phyloP scores from a whole-genome alignment of 148 eudicot genomes.

The Simmondsia chinensis region DNA sequence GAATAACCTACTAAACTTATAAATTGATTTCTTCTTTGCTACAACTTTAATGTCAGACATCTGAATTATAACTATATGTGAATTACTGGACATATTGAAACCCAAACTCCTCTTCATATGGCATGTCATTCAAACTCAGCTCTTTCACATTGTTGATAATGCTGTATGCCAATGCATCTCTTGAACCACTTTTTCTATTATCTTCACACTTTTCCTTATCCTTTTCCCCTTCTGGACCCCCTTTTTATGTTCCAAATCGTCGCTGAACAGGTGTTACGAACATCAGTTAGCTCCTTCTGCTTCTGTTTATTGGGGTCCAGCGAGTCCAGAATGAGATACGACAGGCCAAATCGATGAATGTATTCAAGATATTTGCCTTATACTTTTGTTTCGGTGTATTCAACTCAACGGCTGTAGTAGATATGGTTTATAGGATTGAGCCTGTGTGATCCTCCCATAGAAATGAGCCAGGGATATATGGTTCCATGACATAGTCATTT shows the following conservation, averaged over 20 bases:
- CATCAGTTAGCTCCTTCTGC: slow-evolving; percentile 52
- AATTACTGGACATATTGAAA: slow-evolving; percentile 38
- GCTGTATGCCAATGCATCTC: slow-evolving; percentile 25
- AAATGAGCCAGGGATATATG: too few relatives aligned
- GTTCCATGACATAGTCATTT: too few relatives aligned
- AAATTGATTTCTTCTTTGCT: too few relatives aligned
- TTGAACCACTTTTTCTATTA: slow-evolving; percentile 14
- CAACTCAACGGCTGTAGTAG: too few relatives aligned
- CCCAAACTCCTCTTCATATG: slow-evolving; percentile 29
- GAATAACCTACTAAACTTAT: too few relatives aligned
- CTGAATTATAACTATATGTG: slow-evolving; percentile 12
- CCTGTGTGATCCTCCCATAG: too few relatives aligned
- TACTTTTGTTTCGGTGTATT: slow-evolving; percentile 68
- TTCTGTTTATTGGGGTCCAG: slow-evolving; percentile 64
- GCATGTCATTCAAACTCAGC: slow-evolving; percentile 41
- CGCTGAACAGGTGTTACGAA: slow-evolving; percentile 25
- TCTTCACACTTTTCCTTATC: slow-evolving; percentile 50
- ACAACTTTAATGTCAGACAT: slow-evolving; percentile 6
- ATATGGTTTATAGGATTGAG: too few relatives aligned
- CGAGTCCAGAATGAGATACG: slow-evolving; percentile 64
- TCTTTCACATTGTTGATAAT: slow-evolving; percentile 34
- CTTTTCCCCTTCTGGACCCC: slow-evolving; percentile 26
- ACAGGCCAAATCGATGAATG: slow-evolving; percentile 72
- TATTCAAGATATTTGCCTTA: slow-evolving; percentile 53
- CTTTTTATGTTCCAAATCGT: slow-evolving; percentile 2